These are phyloP conservation scores for Lachnellula arida DNA, from an alignment of 2,329 filamentous ascomycete species.

Conservation along the genomic window DNA sequence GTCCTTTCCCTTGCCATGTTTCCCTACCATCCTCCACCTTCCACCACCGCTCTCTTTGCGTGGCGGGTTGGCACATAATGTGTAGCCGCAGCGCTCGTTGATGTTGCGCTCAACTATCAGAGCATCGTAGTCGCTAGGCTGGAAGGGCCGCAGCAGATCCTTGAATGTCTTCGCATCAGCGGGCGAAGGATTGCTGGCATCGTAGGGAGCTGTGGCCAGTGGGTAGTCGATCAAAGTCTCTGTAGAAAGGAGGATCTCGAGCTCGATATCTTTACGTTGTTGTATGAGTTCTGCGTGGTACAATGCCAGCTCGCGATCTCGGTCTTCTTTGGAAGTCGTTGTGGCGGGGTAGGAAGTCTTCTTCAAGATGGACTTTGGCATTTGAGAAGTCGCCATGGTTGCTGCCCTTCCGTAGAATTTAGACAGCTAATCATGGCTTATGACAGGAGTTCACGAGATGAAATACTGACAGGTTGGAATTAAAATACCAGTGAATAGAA, in stretches of 20 bases:
- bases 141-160: slow-evolving; percentile 64
- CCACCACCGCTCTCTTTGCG: slow-evolving; percentile 51
- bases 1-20: slow-evolving; percentile 45
- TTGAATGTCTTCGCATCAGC: slow-evolving; percentile 64
- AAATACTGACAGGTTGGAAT: neutral
- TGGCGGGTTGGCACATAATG: slow-evolving; percentile 66
- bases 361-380: slow-evolving; percentile 57
- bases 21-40: slow-evolving; percentile 62
- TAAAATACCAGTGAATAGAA: no score
- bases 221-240: slow-evolving; percentile 45
- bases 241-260: slow-evolving; percentile 68
- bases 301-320: slow-evolving; percentile 61
- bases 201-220: slow-evolving; percentile 39
- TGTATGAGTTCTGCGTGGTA: slow-evolving; percentile 81
- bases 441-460: neutral
- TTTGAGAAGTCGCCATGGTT: slow-evolving; percentile 26
- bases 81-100: slow-evolving; percentile 76
- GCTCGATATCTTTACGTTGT: slow-evolving; percentile 73
- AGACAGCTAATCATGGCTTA: neutral
- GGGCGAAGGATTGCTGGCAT: slow-evolving; percentile 48
- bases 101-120: slow-evolving; percentile 86
- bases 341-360: slow-evolving; percentile 44
- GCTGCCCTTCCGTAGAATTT: neutral
- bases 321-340: slow-evolving; percentile 41
- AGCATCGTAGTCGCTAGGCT: slow-evolving; percentile 84